Percentiles rank a stretch among this genome's conserved stretches.
Evolutionary conservation across 2,329 filamentous ascomycete species (phyloP).

Genomic region (Thielaviopsis punctulata): DNA sequence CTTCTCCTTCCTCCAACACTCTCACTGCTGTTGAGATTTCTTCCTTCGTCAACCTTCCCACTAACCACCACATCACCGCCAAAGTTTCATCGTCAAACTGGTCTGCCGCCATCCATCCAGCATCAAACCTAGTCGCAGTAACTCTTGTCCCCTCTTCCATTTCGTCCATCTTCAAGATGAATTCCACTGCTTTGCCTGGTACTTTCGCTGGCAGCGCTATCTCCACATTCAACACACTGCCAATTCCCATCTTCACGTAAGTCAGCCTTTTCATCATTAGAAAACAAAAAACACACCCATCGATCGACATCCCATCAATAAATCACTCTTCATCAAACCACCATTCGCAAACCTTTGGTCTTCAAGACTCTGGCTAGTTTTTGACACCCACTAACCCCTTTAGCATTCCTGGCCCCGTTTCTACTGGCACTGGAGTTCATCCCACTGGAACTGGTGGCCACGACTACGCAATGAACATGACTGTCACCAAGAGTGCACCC

Average conservation of each 20-base stretch:
- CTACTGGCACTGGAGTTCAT: background rate
- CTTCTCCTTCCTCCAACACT: background rate
- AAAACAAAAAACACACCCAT: too few species aligned
- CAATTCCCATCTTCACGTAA: slow-evolving; percentile 4
- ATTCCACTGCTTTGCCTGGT: background rate
- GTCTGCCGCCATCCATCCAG: background rate
- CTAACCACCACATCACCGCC: too few species aligned
- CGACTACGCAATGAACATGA: background rate
- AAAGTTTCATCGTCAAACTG: background rate
- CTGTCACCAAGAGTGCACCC: background rate
- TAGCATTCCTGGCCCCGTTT: background rate
- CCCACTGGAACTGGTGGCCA: background rate
- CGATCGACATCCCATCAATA: background rate
- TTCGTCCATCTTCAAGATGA: slow-evolving; percentile 8
- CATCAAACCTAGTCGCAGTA: background rate
- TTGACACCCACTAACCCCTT: background rate
- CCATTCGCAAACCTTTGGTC: background rate
- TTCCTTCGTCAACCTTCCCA: background rate
- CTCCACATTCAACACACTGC: background rate
- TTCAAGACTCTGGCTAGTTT: background rate
- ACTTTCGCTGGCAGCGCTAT: slow-evolving; percentile 3
- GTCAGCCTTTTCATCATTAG: background rate
- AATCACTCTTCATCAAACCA: background rate
- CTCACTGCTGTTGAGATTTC: background rate
- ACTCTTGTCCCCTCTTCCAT: background rate